Evolutionary conservation across 192 early-diverging fungal genomes (phyloP), one percentile per base, ranked within the genome.

Genomic region (Backusella psychrophila): DNA sequence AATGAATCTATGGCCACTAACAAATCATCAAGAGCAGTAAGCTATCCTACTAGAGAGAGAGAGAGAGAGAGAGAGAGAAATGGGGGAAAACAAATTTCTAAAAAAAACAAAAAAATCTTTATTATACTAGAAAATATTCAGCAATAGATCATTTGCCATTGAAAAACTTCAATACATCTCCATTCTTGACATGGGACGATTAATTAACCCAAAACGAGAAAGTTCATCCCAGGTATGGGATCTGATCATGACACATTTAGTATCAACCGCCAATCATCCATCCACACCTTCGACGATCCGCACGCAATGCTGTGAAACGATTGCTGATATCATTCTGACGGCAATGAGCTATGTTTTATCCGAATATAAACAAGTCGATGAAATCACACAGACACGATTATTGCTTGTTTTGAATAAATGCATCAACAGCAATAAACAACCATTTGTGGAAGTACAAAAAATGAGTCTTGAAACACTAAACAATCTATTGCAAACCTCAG

Each of bases 401-500:
- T 77, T 92, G 73, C 74, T 73, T 31, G 89, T 90, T 9, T 78
- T 93, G 36, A 82, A 85, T 26, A 88, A 89, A 77, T 87, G 90
- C 73, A 92, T 91, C 77, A 81, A 80, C 73, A 72, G 3, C 49
- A n/a, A 53, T 19, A 5, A 66, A 4, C 72, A 69, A 38, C 11
- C 26, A 26, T 69, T 78, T 78, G 74, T 69, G 11, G 95, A 95
- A 36, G 93, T 97, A 2, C 91, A 95, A 49, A 92, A 91, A 71
- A 90, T 90, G 80, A 91, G 91, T 3, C 76, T 99, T 34, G 97
- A 98, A 77, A 98, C 94, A 0, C 82, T 99, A 66, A 92, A 96
- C 80, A 94, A 92, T 76, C 78, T 98, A 7, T 83, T 99, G 34
- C 95, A 99, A 80, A 96, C 91, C 1, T 93, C 93, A 38, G 97